These are phyloP conservation scores for Saccharomycopsis synnaedendra DNA, from an alignment of 805 yeast genomes.

Conservation along the genomic window DNA sequence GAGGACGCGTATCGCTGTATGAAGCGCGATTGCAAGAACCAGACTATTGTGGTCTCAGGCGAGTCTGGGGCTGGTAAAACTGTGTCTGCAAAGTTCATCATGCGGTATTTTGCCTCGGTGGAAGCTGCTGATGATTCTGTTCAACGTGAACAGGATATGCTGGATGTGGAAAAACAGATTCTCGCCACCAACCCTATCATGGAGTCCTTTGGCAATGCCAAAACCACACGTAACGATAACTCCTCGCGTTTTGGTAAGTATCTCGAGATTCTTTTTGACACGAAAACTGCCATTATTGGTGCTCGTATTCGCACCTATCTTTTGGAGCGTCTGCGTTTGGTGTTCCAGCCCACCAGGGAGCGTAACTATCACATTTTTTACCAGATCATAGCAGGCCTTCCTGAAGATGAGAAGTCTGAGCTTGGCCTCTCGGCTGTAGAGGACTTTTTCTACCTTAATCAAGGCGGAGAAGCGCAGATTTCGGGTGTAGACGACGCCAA, in stretches of 20 bases:
- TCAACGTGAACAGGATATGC: slow-evolving; percentile 49
- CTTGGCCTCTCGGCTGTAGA: slow-evolving; percentile 53
- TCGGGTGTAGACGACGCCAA: slow-evolving; percentile 70
- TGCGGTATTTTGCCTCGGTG: slow-evolving; percentile 95
- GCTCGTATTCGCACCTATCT: slow-evolving; percentile 90
- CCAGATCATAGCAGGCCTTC: slow-evolving; percentile 71
- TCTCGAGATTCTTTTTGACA: slow-evolving; percentile 78
- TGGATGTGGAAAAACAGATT: slow-evolving; percentile 86
- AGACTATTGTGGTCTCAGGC: slow-evolving; percentile 93
- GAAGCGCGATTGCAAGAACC: slow-evolving; percentile 77
- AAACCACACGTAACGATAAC: slow-evolving; percentile 93
- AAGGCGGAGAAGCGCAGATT: slow-evolving; percentile 68
- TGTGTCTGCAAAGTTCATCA: slow-evolving; percentile 90
- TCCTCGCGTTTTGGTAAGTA: slow-evolving; percentile 97
- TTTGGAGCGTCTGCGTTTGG: slow-evolving; percentile 87
- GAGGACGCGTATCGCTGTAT: slow-evolving; percentile 95
- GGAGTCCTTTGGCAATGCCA: slow-evolving; percentile 98
- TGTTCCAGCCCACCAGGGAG: slow-evolving; percentile 83
- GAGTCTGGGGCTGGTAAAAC: slow-evolving; percentile 99
- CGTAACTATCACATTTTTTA: slow-evolving; percentile 93
- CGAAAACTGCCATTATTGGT: slow-evolving; percentile 71
- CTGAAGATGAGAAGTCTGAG: slow-evolving; percentile 34
- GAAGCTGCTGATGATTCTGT: slow-evolving; percentile 34
- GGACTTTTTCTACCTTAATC: slow-evolving; percentile 75
- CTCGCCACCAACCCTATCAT: slow-evolving; percentile 93